phyloP scores from a whole-genome alignment of 768 basidiomycete species.

The Erythrobasidium yunnanense region DNA sequence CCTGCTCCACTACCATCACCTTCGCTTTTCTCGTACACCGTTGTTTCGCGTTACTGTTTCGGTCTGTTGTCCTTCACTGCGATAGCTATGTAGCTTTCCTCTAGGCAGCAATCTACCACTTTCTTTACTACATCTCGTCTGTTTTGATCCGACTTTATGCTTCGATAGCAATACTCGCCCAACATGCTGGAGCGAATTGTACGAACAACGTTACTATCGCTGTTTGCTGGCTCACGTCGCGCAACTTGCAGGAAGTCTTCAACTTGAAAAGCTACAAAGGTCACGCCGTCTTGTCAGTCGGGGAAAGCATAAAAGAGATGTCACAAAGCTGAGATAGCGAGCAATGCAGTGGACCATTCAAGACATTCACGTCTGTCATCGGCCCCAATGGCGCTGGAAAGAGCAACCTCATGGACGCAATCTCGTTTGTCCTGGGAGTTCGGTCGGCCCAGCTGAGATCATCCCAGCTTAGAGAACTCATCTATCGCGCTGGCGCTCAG shows the following conservation, averaged over 20 bases:
- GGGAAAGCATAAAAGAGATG: constrained; percentile 35
- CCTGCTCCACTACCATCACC: background rate
- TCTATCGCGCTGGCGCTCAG: constrained; percentile 67
- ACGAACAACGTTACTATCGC: background rate
- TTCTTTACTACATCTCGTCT: too few species aligned
- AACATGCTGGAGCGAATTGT: constrained; percentile 19
- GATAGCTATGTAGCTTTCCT: background rate
- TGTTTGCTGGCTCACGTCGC: background rate
- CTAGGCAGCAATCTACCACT: too few species aligned
- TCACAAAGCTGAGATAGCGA: background rate
- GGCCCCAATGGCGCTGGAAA: constrained; percentile 99
- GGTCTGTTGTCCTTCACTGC: background rate
- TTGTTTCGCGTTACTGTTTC: background rate
- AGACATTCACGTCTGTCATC: constrained; percentile 87
- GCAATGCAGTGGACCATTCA: constrained; percentile 67
- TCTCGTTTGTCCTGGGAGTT: constrained; percentile 94
- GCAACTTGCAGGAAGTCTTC: constrained; percentile 42
- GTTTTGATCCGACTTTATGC: too few species aligned
- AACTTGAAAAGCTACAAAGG: constrained; percentile 95
- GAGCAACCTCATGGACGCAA: constrained; percentile 98
- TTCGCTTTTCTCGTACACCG: background rate
- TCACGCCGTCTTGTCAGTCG: constrained; percentile 38
- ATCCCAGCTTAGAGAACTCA: constrained; percentile 85
- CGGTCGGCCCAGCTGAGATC: constrained; percentile 86
- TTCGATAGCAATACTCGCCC: background rate